Base-by-base conservation (phyloP, 2,329 filamentous ascomycete species). In the Fusarium clavum region DNA sequence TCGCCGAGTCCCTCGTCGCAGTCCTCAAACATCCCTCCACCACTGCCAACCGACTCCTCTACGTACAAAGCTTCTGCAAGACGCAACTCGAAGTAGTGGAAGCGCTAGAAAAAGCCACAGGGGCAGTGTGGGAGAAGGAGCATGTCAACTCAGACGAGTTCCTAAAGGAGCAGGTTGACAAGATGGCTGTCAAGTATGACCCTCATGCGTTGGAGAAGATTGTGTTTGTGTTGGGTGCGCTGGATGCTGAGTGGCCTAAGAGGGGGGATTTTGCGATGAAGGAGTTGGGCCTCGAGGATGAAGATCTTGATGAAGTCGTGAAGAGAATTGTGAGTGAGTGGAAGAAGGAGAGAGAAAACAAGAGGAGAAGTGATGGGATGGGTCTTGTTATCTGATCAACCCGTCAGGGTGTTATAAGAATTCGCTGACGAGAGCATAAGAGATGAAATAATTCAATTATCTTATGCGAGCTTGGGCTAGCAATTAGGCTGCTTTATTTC, bases 21-120 rank as follows among this genome's bases (percentile, higher is more conserved):
- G 80, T 87, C 2, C 78, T 90, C 64, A 74, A 78, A 32, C 79
- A 86, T n/a, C 82, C 81, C 0, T 82, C 84, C 7, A 79, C 83
- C 69, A 89, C 87, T 2, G 81, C 81, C 71, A 90, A 90, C 75
- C 78, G 81, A 8, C 73, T 78, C 8, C 76, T 90, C 1, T 82
- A 81, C 61, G 77, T 87, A 10, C 78, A 85, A 30, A 83, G 83
- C 57, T 81, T 84, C 60, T 78, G 78, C 20, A 80, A 82, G 27
- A 83, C 85, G 2, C 86, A 88, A 73, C 80, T 81, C 24, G 79
- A 83, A 60, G 71, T 87, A 5, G 62, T 87, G 4, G 83, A 79
- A 2, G 78, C 81, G 0, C 78, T 88, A 5, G 86, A 91, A 77
- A 82, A 84, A 47, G 79, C 80, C 1, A 86, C 84, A 1, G 83